Evolutionary conservation across 768 basidiomycete genomes (phyloP), one percentile per base, ranked within the genome.

Genomic region (Lyophyllum atratum): DNA sequence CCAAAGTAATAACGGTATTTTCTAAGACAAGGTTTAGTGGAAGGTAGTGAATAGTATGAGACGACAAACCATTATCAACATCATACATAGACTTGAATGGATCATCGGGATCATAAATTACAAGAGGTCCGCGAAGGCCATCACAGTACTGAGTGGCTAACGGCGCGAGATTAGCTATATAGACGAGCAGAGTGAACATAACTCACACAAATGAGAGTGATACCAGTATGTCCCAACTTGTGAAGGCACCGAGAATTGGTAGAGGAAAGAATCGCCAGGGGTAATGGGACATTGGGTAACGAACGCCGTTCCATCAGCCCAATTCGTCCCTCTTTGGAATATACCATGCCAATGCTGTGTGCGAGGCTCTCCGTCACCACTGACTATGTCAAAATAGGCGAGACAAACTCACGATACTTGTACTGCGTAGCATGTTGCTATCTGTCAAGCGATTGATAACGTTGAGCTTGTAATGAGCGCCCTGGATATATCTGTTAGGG

Each of bases 141-240:
- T 78, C 78, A 52, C 77, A 84, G 54, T 82, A 83, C 59, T 84
- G 82, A 1, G 74, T 74, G 8, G 70, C 70, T 64, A 53, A n/a
- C n/a, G n/a, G n/a, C n/a, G n/a, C n/a, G n/a, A n/a, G n/a, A 25
- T 61, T 4, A 4, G 4, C 4, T 5, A 61, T 44, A 29, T 9
- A 19, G 24, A 10, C 14, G 14, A 33, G 11, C 11, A 29, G n/a
- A 25, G 21, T 1, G 6, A n/a, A 11, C 2, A 24, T 25, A 19
- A 49, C 77, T 29, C 26, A 64, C 66, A 55, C 2, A 69, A 42
- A 54, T 68, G 70, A 5, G 64, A 66, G 57, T 71, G 69, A 42
- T 68, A 73, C 71, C 70, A 68, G 37, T 56, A 69, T 9, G 69
- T 70, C 15, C 71, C 69, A 45, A 53, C 61, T 53, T 66, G 63